phyloP scores from a whole-genome alignment of 208 protist genomes.

The Wallacemonas collosoma region DNA sequence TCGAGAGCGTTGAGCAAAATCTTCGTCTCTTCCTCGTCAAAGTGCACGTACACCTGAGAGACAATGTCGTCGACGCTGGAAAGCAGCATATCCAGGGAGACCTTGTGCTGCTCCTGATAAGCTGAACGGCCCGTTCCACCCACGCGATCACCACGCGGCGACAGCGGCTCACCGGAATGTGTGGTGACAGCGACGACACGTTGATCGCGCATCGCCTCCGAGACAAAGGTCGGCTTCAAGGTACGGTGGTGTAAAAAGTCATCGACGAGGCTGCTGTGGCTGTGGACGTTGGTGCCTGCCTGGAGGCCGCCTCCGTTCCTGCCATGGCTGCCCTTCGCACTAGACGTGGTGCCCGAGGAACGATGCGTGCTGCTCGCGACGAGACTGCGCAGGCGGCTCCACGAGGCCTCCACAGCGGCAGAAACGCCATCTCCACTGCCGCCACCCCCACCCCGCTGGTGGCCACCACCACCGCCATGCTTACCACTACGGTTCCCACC shows the following conservation, averaged over 20 bases:
- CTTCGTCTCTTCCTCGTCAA: constrained; percentile 89
- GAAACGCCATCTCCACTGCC: constrained; percentile 19
- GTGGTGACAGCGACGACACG: constrained; percentile 67
- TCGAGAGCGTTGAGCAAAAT: constrained; percentile 90
- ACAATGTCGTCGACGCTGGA: constrained; percentile 90
- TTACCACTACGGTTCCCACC: constrained; percentile 6
- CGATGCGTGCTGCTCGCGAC: constrained; percentile 36
- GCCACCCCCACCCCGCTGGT: constrained; percentile 26
- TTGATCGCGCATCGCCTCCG: constrained; percentile 67
- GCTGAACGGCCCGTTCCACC: constrained; percentile 63
- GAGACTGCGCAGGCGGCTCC: constrained; percentile 39
- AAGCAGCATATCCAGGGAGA: constrained; percentile 80
- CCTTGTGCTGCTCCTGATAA: constrained; percentile 65
- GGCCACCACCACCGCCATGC: constrained; percentile 3
- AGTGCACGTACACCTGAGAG: constrained; percentile 86
- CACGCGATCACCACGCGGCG: constrained; percentile 73
- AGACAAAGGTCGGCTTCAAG: constrained; percentile 58
- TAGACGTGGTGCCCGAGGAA: neutral
- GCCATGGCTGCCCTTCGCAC: neutral
- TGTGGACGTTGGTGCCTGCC: neutral
- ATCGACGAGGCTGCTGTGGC: constrained; percentile 32
- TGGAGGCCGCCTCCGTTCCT: constrained; percentile 16
- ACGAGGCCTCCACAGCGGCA: constrained; percentile 32
- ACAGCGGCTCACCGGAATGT: constrained; percentile 75
- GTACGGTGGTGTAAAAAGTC: constrained; percentile 31